These are phyloP conservation scores for Penicillium bovifimosum DNA, from an alignment of 495 filamentous ascomycete species.

Conservation along the genomic window DNA sequence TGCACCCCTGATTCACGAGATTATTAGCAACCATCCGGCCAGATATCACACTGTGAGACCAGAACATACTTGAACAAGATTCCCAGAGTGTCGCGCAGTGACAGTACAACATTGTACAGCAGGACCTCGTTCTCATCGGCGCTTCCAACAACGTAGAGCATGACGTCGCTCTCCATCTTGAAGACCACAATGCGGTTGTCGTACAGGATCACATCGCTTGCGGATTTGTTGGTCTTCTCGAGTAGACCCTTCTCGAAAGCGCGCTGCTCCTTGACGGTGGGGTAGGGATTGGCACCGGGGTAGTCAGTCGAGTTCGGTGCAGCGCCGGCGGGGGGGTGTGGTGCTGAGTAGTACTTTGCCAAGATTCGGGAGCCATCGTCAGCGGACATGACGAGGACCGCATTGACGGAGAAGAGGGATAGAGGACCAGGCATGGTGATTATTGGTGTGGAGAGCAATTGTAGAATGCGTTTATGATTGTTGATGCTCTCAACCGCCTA, in stretches of 20 bases:
- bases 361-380: conserved; percentile 88
- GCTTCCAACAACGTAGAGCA: conserved; percentile 90
- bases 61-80: conserved; percentile 80
- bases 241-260: conserved; percentile 93
- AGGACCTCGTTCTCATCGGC: conserved; percentile 95
- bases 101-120: conserved; percentile 87
- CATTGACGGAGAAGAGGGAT: conserved; percentile 87
- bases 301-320: conserved; percentile 48
- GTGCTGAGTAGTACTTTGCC: conserved; percentile 89
- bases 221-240: conserved; percentile 94
- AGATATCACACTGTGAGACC: background rate
- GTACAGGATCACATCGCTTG: conserved; percentile 91
- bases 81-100: conserved; percentile 80
- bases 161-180: conserved; percentile 96
- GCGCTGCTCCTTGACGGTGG: conserved; percentile 85
- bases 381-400: conserved; percentile 82
- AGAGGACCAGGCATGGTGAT: conserved; percentile 47
- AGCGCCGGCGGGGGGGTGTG: conserved; percentile 61
- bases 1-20: conserved; percentile 57
- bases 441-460: conserved; percentile 15
- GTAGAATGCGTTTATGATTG: conserved; percentile 11
- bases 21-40: background rate
- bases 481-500: conserved; percentile 32
- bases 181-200: conserved; percentile 93
- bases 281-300: conserved; percentile 73